Conservation (phyloP, 2,329 filamentous ascomycete species). For the Hymenoscyphus albidus region DNA sequence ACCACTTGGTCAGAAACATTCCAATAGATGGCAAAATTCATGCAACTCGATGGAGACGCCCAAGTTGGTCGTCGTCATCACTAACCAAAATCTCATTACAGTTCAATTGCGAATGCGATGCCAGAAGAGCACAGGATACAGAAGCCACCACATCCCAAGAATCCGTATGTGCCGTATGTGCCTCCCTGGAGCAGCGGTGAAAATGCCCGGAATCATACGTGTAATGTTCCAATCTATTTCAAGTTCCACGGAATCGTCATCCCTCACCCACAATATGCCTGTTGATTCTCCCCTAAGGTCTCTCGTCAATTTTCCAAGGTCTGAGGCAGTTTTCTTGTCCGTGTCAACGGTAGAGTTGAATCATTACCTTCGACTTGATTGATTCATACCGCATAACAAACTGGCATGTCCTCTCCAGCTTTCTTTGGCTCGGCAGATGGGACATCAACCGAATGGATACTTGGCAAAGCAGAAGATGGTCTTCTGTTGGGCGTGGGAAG, state of each 20-base stretch:
- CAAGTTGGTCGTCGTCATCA: not conserved
- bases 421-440: constrained; percentile 3
- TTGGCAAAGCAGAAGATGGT: constrained; percentile 16
- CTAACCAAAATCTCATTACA: not conserved
- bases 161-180: constrained; percentile 1
- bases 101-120: not conserved
- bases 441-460: not conserved
- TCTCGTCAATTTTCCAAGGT: not conserved
- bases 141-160: not conserved
- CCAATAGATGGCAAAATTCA: not conserved
- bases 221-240: constrained; percentile 1
- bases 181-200: not conserved
- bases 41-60: not conserved
- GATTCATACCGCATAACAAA: not conserved
- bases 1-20: not conserved
- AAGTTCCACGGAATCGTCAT: not conserved
- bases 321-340: not conserved
- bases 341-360: not conserved
- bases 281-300: not conserved
- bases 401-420: constrained; percentile 1
- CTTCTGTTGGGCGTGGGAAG: constrained; percentile 4
- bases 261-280: not conserved
- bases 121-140: not conserved
- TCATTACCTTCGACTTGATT: not conserved
- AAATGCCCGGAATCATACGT: not conserved